Base-by-base conservation (phyloP, 2,329 filamentous ascomycete genomes). In the Aspergillus viridinutans region DNA sequence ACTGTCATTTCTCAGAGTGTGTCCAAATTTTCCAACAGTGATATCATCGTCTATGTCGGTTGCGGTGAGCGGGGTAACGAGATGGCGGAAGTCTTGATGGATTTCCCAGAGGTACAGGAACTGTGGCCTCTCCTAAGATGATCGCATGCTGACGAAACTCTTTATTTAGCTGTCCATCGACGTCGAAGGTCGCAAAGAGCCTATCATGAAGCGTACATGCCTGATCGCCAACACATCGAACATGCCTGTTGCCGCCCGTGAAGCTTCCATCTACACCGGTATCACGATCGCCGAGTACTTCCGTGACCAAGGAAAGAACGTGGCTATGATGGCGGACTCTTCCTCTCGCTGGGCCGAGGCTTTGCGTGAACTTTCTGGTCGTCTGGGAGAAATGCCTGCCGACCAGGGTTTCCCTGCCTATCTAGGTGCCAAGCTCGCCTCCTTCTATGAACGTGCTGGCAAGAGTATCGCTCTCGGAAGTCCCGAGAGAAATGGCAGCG, bases 321-420 rank as follows among this genome's bases (percentile, higher is more conserved):
- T 99, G 42, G 93, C 94, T 68, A 99, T 99, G 94, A 99, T 99
- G 94, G 94, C 94, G 62, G 94, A 99, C 78, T 97, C 94, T 17
- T 90, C 93, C 53, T 99, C 94, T 54, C 92, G 94, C 64, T 99
- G 94, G 94, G 94, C 94, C 62, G 94, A 99, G 81, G 94, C 94
- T 72, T 85, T 99, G 74, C 92, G 94, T 90, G 94, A 99, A 77
- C 88, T 99, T 75, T 99, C 94, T 35, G 94, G 94, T 83, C 94
- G 94, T 84, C 83, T 99, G 59, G 94, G 94, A 83, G 94, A 99
- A 78, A 99, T 99, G 94, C 94, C 94, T 79, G 94, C 94, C 76
- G 94, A 99, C 77, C 94, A 99, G 78, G 94, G 94, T 86, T 99
- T 97, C 87, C 94, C 94, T 49, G 94, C 94, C 52, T 99, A 99